phyloP scores from a whole-genome alignment of 352 stramenopile species.

The Globisporangium yorkense region DNA sequence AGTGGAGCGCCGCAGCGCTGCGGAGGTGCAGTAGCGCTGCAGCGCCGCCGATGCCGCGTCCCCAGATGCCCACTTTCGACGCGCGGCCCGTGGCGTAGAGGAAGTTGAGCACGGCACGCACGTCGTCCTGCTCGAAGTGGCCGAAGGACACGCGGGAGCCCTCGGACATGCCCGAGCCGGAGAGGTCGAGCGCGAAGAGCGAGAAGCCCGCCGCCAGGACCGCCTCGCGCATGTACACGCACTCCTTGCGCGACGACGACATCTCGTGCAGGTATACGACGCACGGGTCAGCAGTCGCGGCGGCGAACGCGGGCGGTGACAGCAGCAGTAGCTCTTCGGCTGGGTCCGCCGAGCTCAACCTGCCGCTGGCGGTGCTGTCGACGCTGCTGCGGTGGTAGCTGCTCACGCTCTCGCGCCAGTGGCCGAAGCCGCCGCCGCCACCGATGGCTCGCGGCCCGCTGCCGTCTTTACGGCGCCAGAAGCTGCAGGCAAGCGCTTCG shows the following conservation, averaged over 20 bases:
- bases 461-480: conserved; percentile 36
- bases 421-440: not conserved
- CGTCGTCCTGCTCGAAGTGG: conserved; percentile 60
- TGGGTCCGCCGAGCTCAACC: not conserved
- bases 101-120: conserved; percentile 52
- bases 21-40: conserved; percentile 50
- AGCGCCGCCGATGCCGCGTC: conserved; percentile 52
- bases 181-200: conserved; percentile 68
- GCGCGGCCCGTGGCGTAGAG: conserved; percentile 55
- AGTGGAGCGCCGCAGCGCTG: conserved; percentile 28
- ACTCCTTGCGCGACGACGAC: conserved; percentile 74
- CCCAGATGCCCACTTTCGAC: conserved; percentile 57
- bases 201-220: conserved; percentile 60
- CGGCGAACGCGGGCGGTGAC: conserved; percentile 3
- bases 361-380: not conserved
- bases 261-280: conserved; percentile 77
- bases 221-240: conserved; percentile 50
- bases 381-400: conserved; percentile 21
- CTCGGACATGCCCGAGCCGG: conserved; percentile 57
- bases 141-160: conserved; percentile 66
- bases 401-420: conserved; percentile 16
- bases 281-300: conserved; percentile 27
- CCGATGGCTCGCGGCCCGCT: not conserved
- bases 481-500: conserved; percentile 62
- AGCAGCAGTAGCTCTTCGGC: conserved; percentile 5